Evolutionary conservation across 192 early-diverging fungal genomes (phyloP).

Genomic region (Rhizophagus clarus): DNA sequence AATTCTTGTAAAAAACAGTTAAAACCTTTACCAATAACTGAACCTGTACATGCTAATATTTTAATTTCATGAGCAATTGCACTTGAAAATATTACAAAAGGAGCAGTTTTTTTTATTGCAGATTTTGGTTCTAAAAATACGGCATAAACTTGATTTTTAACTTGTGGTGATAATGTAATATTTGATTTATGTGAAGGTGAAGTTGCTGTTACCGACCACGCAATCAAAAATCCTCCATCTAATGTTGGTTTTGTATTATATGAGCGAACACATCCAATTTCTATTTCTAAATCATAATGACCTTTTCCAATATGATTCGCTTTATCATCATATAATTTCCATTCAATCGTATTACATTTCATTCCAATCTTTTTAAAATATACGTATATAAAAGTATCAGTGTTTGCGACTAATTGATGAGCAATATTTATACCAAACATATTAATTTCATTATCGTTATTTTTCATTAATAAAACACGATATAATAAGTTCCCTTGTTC

Average conservation of each 20-base stretch:
- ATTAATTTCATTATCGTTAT: not conserved
- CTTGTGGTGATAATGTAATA: not conserved
- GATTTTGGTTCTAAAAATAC: not conserved
- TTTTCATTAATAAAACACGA: not conserved
- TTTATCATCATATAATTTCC: conserved; percentile 5
- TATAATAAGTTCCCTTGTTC: conserved; percentile 11
- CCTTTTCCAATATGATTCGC: not conserved
- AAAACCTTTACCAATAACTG: not conserved
- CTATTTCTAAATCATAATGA: not conserved
- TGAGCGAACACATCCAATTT: not conserved
- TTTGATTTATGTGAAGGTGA: not conserved
- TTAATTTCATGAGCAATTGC: not conserved
- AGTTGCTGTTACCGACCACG: not conserved
- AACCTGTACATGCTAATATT: conserved; percentile 15
- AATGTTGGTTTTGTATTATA: not conserved
- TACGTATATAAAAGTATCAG: conserved; percentile 4
- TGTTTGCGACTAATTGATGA: not conserved
- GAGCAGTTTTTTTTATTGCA: not conserved
- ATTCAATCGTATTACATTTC: not conserved
- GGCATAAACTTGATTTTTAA: not conserved
- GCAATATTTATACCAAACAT: conserved; percentile 2
- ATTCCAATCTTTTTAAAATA: not conserved
- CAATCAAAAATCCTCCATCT: conserved; percentile 1
- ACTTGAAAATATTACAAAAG: conserved; percentile 14
- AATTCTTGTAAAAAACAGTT: conserved; percentile 10